phyloP scores from a whole-genome alignment of 805 yeast species.

The Kodamaea laetipori region DNA sequence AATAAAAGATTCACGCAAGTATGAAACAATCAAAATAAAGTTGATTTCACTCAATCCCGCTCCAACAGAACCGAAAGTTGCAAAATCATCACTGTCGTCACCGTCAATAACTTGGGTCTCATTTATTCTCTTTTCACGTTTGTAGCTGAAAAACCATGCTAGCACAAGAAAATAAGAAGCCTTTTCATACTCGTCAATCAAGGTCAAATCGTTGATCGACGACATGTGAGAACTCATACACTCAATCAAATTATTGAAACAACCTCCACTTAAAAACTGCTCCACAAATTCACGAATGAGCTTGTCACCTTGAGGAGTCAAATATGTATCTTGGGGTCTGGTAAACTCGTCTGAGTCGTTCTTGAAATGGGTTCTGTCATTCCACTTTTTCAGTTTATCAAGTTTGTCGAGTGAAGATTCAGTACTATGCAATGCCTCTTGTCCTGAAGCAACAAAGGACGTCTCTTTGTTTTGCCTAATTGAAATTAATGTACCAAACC shows the following conservation, averaged over 20 bases:
- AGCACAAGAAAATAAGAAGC: slow-evolving; percentile 56
- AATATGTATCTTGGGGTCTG: slow-evolving; percentile 21
- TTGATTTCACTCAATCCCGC: slow-evolving; percentile 62
- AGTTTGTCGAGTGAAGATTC: slow-evolving; percentile 60
- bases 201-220: slow-evolving; percentile 33
- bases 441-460: slow-evolving; percentile 70
- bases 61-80: slow-evolving; percentile 47
- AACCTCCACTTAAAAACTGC: slow-evolving; percentile 62
- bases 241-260: slow-evolving; percentile 67
- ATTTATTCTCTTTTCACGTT: slow-evolving; percentile 36
- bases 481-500: slow-evolving; percentile 86
- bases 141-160: slow-evolving; percentile 78
- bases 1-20: slow-evolving; percentile 46
- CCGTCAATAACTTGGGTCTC: slow-evolving; percentile 12
- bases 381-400: slow-evolving; percentile 72
- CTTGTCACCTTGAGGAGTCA: slow-evolving; percentile 26
- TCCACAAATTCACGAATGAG: slow-evolving; percentile 49
- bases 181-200: slow-evolving; percentile 38
- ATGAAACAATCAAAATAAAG: slow-evolving; percentile 52
- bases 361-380: slow-evolving; percentile 38
- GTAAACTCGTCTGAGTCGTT: slow-evolving; percentile 45
- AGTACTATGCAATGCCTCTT: slow-evolving; percentile 55
- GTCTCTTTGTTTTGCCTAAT: slow-evolving; percentile 64
- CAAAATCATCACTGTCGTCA: slow-evolving; percentile 6
- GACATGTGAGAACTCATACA: slow-evolving; percentile 50